A percentile compares a stretch with the other conserved stretches of the same genome.
Evolutionary conservation across 306 rosid genomes (phyloP).

Genomic region (Sindora glabra): DNA sequence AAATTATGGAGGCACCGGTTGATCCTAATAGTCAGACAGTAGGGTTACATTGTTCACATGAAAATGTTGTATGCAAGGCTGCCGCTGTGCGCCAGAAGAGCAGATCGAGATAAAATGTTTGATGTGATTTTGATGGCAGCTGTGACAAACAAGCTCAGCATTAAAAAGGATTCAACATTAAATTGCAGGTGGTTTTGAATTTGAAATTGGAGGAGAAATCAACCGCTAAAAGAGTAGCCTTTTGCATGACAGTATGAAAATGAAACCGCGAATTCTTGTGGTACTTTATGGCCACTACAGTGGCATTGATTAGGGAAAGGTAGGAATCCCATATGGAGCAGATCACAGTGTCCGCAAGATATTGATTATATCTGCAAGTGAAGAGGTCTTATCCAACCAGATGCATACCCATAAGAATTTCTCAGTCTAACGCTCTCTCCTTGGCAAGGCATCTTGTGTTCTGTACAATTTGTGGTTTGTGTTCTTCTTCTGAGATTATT

Average conservation of each 20-base stretch:
- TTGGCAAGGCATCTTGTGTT: too few species aligned
- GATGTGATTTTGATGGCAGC: neutral
- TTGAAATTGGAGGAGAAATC: neutral
- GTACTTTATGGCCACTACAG: neutral
- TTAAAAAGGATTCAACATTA: neutral
- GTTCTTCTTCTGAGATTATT: too few species aligned
- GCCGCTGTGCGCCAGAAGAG: too few species aligned
- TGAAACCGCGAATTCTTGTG: neutral
- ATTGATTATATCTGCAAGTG: neutral
- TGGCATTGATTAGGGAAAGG: neutral
- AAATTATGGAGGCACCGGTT: too few species aligned
- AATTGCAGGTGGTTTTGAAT: neutral
- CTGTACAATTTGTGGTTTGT: too few species aligned
- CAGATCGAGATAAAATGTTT: too few species aligned
- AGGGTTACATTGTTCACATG: too few species aligned
- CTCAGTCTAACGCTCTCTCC: neutral
- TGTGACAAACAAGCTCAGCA: neutral
- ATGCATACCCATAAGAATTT: neutral
- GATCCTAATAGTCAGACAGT: too few species aligned
- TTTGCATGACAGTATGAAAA: neutral
- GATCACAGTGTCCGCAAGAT: neutral
- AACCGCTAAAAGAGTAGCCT: neutral
- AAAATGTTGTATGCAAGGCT: too few species aligned
- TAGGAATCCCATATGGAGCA: neutral
- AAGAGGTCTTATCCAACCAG: neutral